Evolutionary conservation across 1,284 basidiomycete species (phyloP).

Genomic region (Rhodotorula sp.): DNA sequence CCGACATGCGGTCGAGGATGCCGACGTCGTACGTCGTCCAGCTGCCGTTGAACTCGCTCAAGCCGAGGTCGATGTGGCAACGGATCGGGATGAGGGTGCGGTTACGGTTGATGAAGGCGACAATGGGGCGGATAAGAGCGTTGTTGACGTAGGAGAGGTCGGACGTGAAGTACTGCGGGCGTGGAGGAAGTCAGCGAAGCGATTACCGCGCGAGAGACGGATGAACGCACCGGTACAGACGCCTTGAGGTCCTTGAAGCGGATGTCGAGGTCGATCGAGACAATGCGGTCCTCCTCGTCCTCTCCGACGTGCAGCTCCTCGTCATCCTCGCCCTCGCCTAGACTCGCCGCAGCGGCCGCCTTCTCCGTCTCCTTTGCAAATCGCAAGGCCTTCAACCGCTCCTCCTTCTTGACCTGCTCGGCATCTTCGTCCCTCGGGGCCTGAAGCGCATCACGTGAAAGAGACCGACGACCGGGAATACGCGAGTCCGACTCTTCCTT

Average conservation of each 20-base stretch:
- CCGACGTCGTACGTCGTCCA: conserved; percentile 66
- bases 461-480: conserved; percentile 22
- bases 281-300: conserved; percentile 48
- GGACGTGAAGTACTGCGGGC: conserved; percentile 63
- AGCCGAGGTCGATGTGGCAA: conserved; percentile 74
- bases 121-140: conserved; percentile 93
- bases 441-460: conserved; percentile 34
- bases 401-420: conserved; percentile 44
- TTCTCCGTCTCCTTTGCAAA: conserved; percentile 17
- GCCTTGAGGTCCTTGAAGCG: conserved; percentile 96
- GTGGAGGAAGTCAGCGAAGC: neutral
- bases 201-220: neutral
- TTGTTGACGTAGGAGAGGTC: conserved; percentile 89
- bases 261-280: conserved; percentile 87
- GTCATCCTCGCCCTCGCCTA: conserved; percentile 19
- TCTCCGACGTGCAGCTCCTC: conserved; percentile 49
- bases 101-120: conserved; percentile 98
- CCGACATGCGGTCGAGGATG: conserved; percentile 73
- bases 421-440: conserved; percentile 23
- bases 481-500: neutral
- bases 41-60: conserved; percentile 78
- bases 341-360: neutral
- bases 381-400: conserved; percentile 24
- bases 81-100: conserved; percentile 87
- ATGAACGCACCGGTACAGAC: conserved; percentile 63